Base-by-base conservation (phyloP, 345 rosid species). In the Arabidopsis arenosa region DNA sequence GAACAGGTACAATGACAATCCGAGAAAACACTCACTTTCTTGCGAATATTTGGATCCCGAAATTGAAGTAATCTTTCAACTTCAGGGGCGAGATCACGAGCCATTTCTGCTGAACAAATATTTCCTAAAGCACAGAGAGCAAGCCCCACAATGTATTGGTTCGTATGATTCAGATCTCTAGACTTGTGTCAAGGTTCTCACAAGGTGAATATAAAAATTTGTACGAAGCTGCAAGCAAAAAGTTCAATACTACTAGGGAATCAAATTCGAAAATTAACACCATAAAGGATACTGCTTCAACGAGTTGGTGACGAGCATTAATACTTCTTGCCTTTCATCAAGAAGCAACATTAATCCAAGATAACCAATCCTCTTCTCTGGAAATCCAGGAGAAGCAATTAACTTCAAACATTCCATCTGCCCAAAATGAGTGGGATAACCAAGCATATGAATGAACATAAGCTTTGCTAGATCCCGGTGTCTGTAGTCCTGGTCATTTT, bases 361-460 rank as follows among this genome's bases (percentile, higher is more conserved):
- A 79, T 94, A 94, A 41, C 98, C 98, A 60, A 94, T 94, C 74
- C 98, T 88, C 88, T 94, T 94, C 86, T 94, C 98, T 4, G 98
- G 97, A 84, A 94, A 94, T 55, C 96, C 97, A 48, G 97, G 63
- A 53, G 98, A 88, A 5, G 97, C 98, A 83, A 94, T 92, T 67
- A 91, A 83, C 78, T 94, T 92, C 47, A 92, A 84, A 84, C 97
- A 90, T 78, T 94, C 98, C 98, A 94, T 92, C 78, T 94, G 97
- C 69, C 97, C 97, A 79, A 94, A 94, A 87, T 94, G 98, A 36
- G 98, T 94, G 8, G 97, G 98, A 73, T 94, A 94, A 66, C 98
- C 98, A 87, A 94, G 98, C 98, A 94, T 94, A 80, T 94, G 98
- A 77, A 94, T 94, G 73, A 94, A 94, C 98, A 94, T 94, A 72